phyloP scores from a whole-genome alignment of 805 yeast genomes.

The Alloascoidea africana region DNA sequence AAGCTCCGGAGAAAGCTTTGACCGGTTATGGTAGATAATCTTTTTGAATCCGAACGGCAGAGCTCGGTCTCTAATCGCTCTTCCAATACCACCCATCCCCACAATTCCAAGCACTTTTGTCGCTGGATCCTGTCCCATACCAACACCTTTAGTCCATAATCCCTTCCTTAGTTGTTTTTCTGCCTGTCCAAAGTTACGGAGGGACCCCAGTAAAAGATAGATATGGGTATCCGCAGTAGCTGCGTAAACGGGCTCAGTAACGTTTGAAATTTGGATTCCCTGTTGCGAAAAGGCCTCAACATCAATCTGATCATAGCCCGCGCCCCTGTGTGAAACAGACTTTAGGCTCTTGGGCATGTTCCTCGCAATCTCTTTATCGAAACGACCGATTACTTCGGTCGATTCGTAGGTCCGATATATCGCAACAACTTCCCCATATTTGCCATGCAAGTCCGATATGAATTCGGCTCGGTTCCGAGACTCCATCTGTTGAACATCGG shows the following conservation, averaged over 20 bases:
- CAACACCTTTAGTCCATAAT: slow-evolving; percentile 42
- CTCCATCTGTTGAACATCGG: too few species aligned
- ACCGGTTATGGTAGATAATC: slow-evolving; percentile 61
- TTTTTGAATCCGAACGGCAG: slow-evolving; percentile 63
- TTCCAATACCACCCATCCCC: slow-evolving; percentile 87
- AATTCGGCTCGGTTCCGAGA: slow-evolving; percentile 27
- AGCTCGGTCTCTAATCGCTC: slow-evolving; percentile 58
- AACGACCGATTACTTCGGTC: slow-evolving; percentile 34
- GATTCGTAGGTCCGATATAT: slow-evolving; percentile 30
- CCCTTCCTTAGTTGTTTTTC: slow-evolving; percentile 36
- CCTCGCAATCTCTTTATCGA: slow-evolving; percentile 38
- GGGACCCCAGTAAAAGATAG: slow-evolving; percentile 35
- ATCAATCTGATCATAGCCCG: slow-evolving; percentile 57
- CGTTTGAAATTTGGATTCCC: slow-evolving; percentile 38
- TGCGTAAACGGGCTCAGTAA: slow-evolving; percentile 43
- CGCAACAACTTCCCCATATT: slow-evolving; percentile 17
- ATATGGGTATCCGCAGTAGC: slow-evolving; percentile 56
- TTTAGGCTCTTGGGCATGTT: slow-evolving; percentile 33
- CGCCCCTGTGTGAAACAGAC: slow-evolving; percentile 41
- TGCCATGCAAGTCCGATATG: slow-evolving; percentile 20
- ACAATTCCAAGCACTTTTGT: slow-evolving; percentile 67
- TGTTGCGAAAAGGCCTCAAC: slow-evolving; percentile 29
- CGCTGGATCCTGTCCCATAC: slow-evolving; percentile 60
- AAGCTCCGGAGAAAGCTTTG: slow-evolving; percentile 37
- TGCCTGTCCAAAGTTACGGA: slow-evolving; percentile 48